These are phyloP conservation scores for Echium plantagineum DNA, from an alignment of 257 asterid species.

Conservation along the genomic window DNA sequence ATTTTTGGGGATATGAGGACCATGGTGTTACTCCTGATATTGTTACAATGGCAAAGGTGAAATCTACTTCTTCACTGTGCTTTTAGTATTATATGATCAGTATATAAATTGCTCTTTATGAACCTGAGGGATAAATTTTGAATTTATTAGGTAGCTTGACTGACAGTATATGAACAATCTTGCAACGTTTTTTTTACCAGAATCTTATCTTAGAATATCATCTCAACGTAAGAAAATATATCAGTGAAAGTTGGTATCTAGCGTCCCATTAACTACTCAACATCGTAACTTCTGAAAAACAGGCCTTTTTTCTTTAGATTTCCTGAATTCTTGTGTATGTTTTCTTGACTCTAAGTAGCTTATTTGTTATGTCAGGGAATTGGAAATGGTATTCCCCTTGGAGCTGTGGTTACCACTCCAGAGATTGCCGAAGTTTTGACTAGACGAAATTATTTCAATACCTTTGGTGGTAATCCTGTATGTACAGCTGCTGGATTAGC, in stretches of 20 bases:
- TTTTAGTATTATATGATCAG: too few relatives aligned
- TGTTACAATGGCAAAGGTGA: conserved; percentile 92
- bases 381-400: conserved; percentile 91
- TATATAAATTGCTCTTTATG: too few relatives aligned
- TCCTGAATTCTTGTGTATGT: background rate
- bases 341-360: background rate
- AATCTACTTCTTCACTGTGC: too few relatives aligned
- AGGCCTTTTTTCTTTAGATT: background rate
- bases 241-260: too few relatives aligned
- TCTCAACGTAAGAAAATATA: too few relatives aligned
- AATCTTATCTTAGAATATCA: too few relatives aligned
- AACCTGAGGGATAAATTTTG: too few relatives aligned
- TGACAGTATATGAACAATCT: too few relatives aligned
- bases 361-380: conserved; percentile 45
- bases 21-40: conserved; percentile 93
- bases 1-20: conserved; percentile 93
- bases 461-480: conserved; percentile 92
- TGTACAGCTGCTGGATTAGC: conserved; percentile 93
- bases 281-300: background rate
- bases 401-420: conserved; percentile 87
- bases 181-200: too few relatives aligned
- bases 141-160: too few relatives aligned
- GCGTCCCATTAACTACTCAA: background rate
- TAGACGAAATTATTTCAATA: conserved; percentile 55
- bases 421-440: conserved; percentile 71